Percentiles rank a stretch among this genome's conserved stretches.
phyloP scores from a whole-genome alignment of 2,329 filamentous ascomycete species.

The Talaromyces funiculosus region DNA sequence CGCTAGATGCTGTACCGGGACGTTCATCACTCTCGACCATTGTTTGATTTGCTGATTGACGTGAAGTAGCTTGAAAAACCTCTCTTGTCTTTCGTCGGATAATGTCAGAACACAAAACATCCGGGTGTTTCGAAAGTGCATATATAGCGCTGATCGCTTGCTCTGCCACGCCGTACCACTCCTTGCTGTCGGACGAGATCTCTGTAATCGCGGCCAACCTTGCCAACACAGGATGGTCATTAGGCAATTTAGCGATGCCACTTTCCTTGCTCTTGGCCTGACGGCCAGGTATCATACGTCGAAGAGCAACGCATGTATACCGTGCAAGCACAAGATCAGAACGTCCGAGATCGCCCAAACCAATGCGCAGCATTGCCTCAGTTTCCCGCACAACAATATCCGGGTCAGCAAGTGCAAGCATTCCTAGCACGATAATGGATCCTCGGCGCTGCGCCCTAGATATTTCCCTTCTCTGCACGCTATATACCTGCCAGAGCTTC shows the following conservation, averaged over 20 bases:
- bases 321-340: conserved; percentile 84
- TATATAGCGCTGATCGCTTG: conserved; percentile 97
- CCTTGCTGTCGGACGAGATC: conserved; percentile 80
- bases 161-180: conserved; percentile 92
- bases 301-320: conserved; percentile 89
- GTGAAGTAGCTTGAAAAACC: conserved; percentile 58
- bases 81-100: conserved; percentile 77
- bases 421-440: conserved; percentile 91
- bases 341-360: conserved; percentile 73
- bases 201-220: conserved; percentile 81
- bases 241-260: conserved; percentile 69
- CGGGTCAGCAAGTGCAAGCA: conserved; percentile 88
- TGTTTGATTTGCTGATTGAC: conserved; percentile 24
- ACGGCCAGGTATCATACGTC: conserved; percentile 83
- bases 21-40: conserved; percentile 28
- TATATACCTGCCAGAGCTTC: conserved; percentile 97
- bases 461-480: conserved; percentile 87
- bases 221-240: conserved; percentile 81
- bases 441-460: conserved; percentile 85
- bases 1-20: conserved; percentile 29
- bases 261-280: conserved; percentile 65
- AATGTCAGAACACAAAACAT: conserved; percentile 86
- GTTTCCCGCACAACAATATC: conserved; percentile 93
- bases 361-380: conserved; percentile 87
- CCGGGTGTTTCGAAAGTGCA: conserved; percentile 85